These are phyloP conservation scores for Saturnispora hagleri DNA, from an alignment of 805 yeast genomes.

Conservation along the genomic window DNA sequence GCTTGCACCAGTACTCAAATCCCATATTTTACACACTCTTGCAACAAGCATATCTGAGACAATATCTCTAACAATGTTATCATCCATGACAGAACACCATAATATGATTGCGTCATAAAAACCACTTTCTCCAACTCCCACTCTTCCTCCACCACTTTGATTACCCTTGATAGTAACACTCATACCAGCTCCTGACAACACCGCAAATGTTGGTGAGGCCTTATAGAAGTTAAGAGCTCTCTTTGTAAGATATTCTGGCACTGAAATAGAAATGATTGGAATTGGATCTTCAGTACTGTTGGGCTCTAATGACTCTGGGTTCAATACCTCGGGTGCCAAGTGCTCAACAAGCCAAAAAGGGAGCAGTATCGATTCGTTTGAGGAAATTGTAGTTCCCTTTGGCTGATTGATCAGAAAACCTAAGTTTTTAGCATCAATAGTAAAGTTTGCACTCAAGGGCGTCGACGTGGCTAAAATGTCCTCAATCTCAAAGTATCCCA, in stretches of 20 bases:
- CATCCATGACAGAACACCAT: conserved; percentile 70
- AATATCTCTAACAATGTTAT: conserved; percentile 47
- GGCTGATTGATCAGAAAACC: conserved; percentile 80
- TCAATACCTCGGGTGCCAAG: conserved; percentile 4
- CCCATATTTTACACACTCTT: conserved; percentile 65
- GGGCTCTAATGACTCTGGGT: conserved; percentile 4
- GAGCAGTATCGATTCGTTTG: conserved; percentile 59
- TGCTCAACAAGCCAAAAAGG: conserved; percentile 77
- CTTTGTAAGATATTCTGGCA: conserved; percentile 59
- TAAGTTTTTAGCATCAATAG: conserved; percentile 37
- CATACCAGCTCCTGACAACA: conserved; percentile 8
- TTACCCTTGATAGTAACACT: background rate
- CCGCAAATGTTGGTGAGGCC: conserved; percentile 35
- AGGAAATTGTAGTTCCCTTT: conserved; percentile 42
- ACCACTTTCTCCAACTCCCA: conserved; percentile 9
- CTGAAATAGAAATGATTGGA: conserved; percentile 51
- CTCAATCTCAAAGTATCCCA: conserved; percentile 60
- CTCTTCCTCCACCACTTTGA: background rate
- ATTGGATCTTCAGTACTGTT: conserved; percentile 23
- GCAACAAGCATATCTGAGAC: conserved; percentile 43
- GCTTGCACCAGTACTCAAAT: conserved; percentile 31
- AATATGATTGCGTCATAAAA: conserved; percentile 62
- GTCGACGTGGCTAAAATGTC: conserved; percentile 64
- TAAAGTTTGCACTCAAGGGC: conserved; percentile 9
- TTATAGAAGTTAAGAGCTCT: conserved; percentile 76